These are phyloP conservation scores for Colletotrichum tropicicola DNA, from an alignment of 2,329 filamentous ascomycete species.

Conservation along the genomic window DNA sequence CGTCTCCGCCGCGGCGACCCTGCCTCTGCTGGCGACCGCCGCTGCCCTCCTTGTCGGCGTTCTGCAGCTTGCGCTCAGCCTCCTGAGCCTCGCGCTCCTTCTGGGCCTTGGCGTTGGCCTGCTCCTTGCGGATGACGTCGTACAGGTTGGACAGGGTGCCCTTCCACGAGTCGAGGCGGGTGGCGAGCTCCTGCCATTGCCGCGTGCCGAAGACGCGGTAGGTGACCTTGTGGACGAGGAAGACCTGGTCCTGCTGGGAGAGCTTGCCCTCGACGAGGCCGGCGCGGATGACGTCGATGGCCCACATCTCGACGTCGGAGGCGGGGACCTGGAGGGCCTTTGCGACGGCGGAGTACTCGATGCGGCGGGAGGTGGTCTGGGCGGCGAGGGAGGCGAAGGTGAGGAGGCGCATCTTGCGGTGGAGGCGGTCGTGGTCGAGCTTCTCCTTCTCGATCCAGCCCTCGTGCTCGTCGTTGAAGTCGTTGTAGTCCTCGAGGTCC, in stretches of 20 bases:
- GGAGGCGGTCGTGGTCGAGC: slow-evolving; percentile 76
- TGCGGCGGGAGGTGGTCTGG: slow-evolving; percentile 82
- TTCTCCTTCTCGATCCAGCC: slow-evolving; percentile 83
- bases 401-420: slow-evolving; percentile 95
- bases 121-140: slow-evolving; percentile 80
- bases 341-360: slow-evolving; percentile 87
- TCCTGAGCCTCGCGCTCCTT: slow-evolving; percentile 81
- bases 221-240: slow-evolving; percentile 94
- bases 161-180: slow-evolving; percentile 91
- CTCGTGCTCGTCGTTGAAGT: slow-evolving; percentile 92
- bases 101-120: slow-evolving; percentile 79
- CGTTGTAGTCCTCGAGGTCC: slow-evolving; percentile 92
- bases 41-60: slow-evolving; percentile 45
- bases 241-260: slow-evolving; percentile 90
- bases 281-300: slow-evolving; percentile 96
- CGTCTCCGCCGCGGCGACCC: slow-evolving; percentile 41
- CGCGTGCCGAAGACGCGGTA: slow-evolving; percentile 98
- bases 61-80: slow-evolving; percentile 72
- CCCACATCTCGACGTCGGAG: slow-evolving; percentile 96
- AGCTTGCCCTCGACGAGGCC: slow-evolving; percentile 97
- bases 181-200: slow-evolving; percentile 96
- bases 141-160: slow-evolving; percentile 82
- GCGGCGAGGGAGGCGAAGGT: slow-evolving; percentile 92
- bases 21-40: slow-evolving; percentile 38
- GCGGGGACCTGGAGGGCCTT: slow-evolving; percentile 83